Conservation (phyloP, 257 asterid genomes). For the Solanum lycopersicoides region DNA sequence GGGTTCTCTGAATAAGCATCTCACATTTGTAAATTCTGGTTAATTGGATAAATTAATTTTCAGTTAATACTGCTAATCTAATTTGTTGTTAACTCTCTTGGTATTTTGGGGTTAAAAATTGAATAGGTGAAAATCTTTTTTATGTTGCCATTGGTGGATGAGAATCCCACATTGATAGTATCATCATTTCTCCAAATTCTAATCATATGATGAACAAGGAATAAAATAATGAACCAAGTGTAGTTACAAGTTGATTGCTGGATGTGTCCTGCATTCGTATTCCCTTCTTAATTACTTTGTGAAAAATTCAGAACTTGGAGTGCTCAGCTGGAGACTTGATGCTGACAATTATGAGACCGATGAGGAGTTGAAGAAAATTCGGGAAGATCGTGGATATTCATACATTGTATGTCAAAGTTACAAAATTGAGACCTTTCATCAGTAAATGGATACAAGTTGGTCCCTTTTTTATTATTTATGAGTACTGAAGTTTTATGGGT, state of each 20-base stretch:
- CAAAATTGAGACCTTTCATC: not conserved
- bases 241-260: not conserved
- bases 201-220: not conserved
- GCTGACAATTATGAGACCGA: constrained; percentile 91
- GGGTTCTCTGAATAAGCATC: not conserved
- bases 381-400: constrained; percentile 78
- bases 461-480: no score
- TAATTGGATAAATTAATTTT: not conserved
- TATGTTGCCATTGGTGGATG: not conserved
- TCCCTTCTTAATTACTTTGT: constrained; percentile 2
- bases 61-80: not conserved
- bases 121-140: not conserved
- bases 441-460: not conserved
- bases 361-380: constrained; percentile 77
- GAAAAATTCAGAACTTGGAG: constrained; percentile 64
- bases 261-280: not conserved
- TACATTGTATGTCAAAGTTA: constrained; percentile 43
- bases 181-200: not conserved
- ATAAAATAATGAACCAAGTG: not conserved
- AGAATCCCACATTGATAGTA: not conserved
- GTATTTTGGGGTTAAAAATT: not conserved
- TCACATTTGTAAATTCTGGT: not conserved
- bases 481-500: not conserved
- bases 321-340: constrained; percentile 87
- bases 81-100: not conserved